A percentile compares a stretch with the other conserved stretches of the same genome.
Conservation (phyloP, 73 alveolate species). For the Paramecium octaurelia region DNA sequence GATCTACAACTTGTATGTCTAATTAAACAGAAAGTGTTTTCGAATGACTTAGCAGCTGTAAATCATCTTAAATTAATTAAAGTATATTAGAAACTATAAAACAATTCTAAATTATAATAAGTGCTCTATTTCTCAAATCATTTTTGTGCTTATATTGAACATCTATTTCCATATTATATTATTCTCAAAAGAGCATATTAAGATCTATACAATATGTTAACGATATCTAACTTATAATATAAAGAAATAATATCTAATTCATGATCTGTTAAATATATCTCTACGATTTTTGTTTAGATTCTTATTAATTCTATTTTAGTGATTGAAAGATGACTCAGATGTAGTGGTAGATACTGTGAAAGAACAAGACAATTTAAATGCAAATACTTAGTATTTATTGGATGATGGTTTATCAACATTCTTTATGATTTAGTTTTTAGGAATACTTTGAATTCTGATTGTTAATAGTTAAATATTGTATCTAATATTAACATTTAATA, state of each 20-base stretch:
- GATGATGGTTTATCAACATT: too few relatives aligned
- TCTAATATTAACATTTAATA: background rate
- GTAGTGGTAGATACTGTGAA: too few relatives aligned
- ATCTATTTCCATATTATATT: too few relatives aligned
- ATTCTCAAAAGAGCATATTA: too few relatives aligned
- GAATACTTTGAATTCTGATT: background rate
- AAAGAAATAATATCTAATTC: too few relatives aligned
- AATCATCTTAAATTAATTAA: background rate
- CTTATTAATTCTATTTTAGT: too few relatives aligned
- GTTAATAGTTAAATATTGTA: background rate
- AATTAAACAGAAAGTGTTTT: background rate
- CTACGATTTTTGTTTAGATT: background rate
- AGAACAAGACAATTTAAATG: too few relatives aligned
- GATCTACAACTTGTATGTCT: background rate
- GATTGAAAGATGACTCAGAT: too few relatives aligned
- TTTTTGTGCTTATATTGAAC: too few relatives aligned
- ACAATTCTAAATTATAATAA: background rate
- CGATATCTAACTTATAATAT: background rate
- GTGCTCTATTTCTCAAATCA: background rate
- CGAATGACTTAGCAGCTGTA: conserved; percentile 33
- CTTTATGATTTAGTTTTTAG: background rate
- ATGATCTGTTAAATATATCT: background rate
- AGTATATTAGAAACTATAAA: background rate
- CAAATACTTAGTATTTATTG: too few relatives aligned
- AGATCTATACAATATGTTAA: background rate